phyloP scores from a whole-genome alignment of 2,329 filamentous ascomycete species.

The Aspergillus eucalypticola region DNA sequence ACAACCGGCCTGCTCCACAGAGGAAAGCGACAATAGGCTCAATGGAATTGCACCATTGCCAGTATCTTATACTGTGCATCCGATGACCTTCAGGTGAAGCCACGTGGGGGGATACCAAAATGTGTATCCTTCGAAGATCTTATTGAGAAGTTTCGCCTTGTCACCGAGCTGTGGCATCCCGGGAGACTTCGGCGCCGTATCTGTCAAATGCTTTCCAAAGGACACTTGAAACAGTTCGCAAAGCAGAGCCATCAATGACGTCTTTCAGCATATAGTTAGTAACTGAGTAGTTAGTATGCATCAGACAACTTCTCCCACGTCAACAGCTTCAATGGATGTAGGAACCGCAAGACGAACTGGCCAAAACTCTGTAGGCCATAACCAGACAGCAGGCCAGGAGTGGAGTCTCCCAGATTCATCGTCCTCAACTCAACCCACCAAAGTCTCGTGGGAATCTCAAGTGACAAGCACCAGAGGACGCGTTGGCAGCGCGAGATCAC shows the following conservation, averaged over 20 bases:
- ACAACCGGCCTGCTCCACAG: no score
- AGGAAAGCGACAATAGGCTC: no score
- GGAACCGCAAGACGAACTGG: constrained; percentile 37
- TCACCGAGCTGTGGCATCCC: no score
- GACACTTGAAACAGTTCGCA: background rate
- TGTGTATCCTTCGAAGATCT: constrained; percentile 71
- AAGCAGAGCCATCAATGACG: background rate
- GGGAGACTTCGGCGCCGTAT: no score
- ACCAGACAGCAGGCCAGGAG: constrained; percentile 37
- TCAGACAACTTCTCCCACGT: constrained; percentile 38
- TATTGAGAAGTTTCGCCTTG: constrained; percentile 66
- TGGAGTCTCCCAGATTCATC: constrained; percentile 30
- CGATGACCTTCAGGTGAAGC: constrained; percentile 44
- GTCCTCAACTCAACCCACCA: constrained; percentile 4
- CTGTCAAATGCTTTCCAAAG: constrained; percentile 35
- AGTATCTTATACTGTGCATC: background rate
- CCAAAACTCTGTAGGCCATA: constrained; percentile 41
- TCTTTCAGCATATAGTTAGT: background rate
- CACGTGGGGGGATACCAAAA: constrained; percentile 42
- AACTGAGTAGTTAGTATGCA: constrained; percentile 18
- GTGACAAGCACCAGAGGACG: constrained; percentile 15
- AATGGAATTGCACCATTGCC: constrained; percentile 13
- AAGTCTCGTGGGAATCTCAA: constrained; percentile 11
- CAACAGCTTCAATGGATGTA: constrained; percentile 40
- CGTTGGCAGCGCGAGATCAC: constrained; percentile 27